Evolutionary conservation across 306 rosid species (phyloP).

Genomic region (Rubus parviflorus): DNA sequence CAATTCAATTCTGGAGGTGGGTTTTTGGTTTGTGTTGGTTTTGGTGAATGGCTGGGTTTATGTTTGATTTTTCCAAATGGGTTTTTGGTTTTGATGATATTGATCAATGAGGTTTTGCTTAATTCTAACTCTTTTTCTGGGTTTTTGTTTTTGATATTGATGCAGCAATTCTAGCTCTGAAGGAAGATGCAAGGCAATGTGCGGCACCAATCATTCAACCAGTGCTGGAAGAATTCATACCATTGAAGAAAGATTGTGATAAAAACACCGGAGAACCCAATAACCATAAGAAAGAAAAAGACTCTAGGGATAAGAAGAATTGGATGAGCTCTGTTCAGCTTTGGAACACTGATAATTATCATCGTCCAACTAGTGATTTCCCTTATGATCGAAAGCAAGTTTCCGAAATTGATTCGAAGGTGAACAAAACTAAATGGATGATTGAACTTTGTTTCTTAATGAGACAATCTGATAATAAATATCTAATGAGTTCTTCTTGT

Average conservation of each 20-base stretch:
- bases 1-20: constrained; percentile 5
- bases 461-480: neutral
- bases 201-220: constrained; percentile 41
- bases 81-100: constrained; percentile 11
- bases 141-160: neutral
- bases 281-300: constrained; percentile 37
- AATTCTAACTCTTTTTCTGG: neutral
- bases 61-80: neutral
- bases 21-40: constrained; percentile 2
- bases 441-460: constrained; percentile 4
- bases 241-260: constrained; percentile 62
- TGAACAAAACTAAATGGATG: constrained; percentile 8
- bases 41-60: neutral
- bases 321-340: constrained; percentile 99
- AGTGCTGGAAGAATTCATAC: constrained; percentile 75
- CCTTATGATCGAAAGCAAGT: constrained; percentile 38
- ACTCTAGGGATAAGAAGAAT: constrained; percentile 76
- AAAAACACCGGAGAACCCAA: constrained; percentile 33
- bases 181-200: constrained; percentile 58
- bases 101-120: constrained; percentile 22
- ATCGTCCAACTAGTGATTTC: constrained; percentile 16
- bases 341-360: constrained; percentile 53
- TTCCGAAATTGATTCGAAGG: constrained; percentile 56
- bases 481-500: neutral
- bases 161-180: constrained; percentile 66